Conservation (phyloP, 371 early-diverging fungal genomes). For the Mucor racemosus region DNA sequence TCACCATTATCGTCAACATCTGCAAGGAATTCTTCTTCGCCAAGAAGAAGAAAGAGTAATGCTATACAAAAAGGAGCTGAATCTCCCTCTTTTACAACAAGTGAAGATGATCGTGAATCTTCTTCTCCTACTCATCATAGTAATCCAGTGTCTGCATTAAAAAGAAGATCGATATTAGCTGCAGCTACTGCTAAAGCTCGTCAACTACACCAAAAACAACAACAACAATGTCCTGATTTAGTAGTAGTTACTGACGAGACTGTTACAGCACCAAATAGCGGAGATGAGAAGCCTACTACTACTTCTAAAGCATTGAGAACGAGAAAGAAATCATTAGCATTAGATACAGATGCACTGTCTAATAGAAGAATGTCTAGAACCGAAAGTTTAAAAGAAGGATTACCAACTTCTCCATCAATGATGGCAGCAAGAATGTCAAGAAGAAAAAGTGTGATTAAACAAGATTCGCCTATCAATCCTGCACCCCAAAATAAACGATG, state of each 20-base stretch:
- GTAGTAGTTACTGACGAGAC: not conserved
- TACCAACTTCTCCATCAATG: constrained; percentile 42
- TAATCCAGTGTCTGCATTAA: constrained; percentile 14
- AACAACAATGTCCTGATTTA: constrained; percentile 17
- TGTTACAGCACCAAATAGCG: constrained; percentile 8
- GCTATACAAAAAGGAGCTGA: constrained; percentile 11
- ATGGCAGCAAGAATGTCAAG: constrained; percentile 26
- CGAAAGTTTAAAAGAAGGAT: constrained; percentile 47
- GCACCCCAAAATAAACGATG: constrained; percentile 8
- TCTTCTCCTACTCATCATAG: not conserved
- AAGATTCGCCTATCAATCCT: constrained; percentile 21
- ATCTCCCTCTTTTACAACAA: constrained; percentile 17
- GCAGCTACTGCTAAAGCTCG: constrained; percentile 29
- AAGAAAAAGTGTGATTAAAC: constrained; percentile 32
- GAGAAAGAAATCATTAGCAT: constrained; percentile 23
- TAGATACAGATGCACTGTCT: constrained; percentile 6
- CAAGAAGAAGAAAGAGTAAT: constrained; percentile 23
- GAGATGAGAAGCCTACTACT: constrained; percentile 24
- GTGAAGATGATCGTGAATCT: constrained; percentile 25
- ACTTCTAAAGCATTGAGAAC: constrained; percentile 14
- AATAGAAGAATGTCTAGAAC: constrained; percentile 40
- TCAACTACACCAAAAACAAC: constrained; percentile 24
- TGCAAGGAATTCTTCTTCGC: constrained; percentile 15
- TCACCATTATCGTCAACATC: not conserved
- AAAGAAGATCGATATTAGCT: constrained; percentile 33